Base-by-base conservation (phyloP, 2,329 filamentous ascomycete species). In the Karstenula rhodostoma region DNA sequence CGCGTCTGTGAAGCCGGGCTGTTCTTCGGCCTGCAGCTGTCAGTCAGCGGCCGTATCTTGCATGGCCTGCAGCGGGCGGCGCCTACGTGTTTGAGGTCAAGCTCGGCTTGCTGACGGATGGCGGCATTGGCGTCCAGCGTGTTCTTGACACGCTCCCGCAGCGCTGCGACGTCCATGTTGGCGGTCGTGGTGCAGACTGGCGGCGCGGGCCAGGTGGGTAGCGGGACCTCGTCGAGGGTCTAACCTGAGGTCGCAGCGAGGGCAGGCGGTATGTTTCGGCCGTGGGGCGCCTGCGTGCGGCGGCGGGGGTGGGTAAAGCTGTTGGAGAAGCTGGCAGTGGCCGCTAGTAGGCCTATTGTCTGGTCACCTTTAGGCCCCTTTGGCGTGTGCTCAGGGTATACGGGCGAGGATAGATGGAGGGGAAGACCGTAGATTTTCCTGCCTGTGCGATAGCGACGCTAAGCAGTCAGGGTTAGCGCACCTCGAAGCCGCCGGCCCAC, bases 1-100 rank as follows among this genome's bases (percentile, higher is more conserved):
- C 71, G 92, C 92, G 79, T 95, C 92, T 77, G 92, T 90, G 80
- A 99, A 98, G 67, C 94, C 94, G 63, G 91, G 85, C 79, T 94
- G 90, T 71, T 92, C 89, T 83, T 98, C 94, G 77, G 95, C 93
- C 93, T 97, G 65, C 37, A 56, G 58, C 61, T 57, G 68, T 77
- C 67, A 77, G 70, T 71, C 4, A 22, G 32, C 19, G 29, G 47
- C 33, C 9, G 44, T 23, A 27, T 22, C 46, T 44, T 27, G 37
- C 46, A 44, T 27, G 37, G 23, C 10, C 27, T 51, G 40, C 23
- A 37, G 19, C 47, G 25, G 25, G 43, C 57, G 46, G 63, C 62
- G 73, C 88, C 77, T 84, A 94, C 92, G 84, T 89, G 86, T 84
- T 93, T 94, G 72, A 95, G 85, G 80, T 94, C 90, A 70, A 90